phyloP scores from a whole-genome alignment of 352 stramenopile species.

The Pythium vanterpoolii region DNA sequence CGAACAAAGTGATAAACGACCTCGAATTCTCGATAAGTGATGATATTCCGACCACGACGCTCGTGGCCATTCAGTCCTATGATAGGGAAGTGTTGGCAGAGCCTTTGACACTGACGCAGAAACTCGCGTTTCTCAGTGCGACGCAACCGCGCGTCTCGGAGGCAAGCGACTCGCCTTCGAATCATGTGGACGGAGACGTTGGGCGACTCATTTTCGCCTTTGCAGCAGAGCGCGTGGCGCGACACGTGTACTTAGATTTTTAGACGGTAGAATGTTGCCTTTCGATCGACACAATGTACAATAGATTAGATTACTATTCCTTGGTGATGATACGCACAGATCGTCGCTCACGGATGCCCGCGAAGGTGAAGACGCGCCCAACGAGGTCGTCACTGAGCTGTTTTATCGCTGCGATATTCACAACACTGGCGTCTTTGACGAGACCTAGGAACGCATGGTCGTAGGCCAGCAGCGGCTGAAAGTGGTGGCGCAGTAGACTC shows the following conservation, averaged over 20 bases:
- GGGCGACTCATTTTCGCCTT: conserved; percentile 16
- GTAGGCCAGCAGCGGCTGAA: background rate
- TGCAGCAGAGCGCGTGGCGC: conserved; percentile 4
- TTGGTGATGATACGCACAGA: background rate
- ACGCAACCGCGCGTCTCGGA: background rate
- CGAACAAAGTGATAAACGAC: conserved; percentile 8
- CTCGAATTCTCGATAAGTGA: conserved; percentile 11
- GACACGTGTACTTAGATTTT: conserved; percentile 14
- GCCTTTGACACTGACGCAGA: background rate
- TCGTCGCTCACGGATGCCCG: background rate
- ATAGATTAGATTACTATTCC: background rate
- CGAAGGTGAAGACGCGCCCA: background rate
- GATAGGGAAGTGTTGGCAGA: conserved; percentile 9
- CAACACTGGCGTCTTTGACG: background rate
- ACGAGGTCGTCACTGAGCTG: background rate
- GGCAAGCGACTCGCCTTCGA: background rate
- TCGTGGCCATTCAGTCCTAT: conserved; percentile 10
- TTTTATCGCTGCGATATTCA: background rate
- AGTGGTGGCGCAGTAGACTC: background rate
- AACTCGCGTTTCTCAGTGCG: conserved; percentile 12
- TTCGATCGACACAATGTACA: background rate
- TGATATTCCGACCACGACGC: background rate
- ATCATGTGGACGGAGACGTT: conserved; percentile 12
- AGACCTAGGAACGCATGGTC: background rate
- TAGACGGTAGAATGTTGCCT: conserved; percentile 1